Evolutionary conservation across 1,284 basidiomycete species (phyloP), one percentile per base, ranked within the genome.

Genomic region (Macrocybe sp.): DNA sequence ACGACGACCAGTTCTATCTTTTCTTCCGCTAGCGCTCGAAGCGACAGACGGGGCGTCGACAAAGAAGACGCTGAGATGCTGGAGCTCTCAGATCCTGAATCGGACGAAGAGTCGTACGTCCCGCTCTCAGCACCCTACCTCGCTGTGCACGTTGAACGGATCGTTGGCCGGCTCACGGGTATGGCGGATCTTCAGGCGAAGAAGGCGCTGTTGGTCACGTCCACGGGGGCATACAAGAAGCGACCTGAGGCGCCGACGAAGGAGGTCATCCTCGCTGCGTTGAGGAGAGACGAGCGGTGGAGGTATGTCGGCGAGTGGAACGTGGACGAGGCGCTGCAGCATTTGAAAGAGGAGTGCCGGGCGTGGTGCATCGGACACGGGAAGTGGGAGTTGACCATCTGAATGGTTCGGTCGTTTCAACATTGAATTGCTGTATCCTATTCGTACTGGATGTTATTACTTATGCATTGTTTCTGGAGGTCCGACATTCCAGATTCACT

Each of bases 221-320:
- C 22, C 22, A 4, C 22, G 22, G 22, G 22, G 22, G 22, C 4
- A 4, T 22, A 22, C 22, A 37, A 46, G 14, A 56, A 52, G 39
- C 54, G 47, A 29, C 41, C 43, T 34, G 36, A 22, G 51, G 50
- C 33, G 51, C 55, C 73, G 6, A 79, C 76, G 9, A 70, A 72
- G 43, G 70, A 70, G 22, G 76, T 75, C 7, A 69, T 89, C 12
- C 56, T 76, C 22, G 51, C 54, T 4, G 68, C 68, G 55, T 57
- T 85, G 53, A 66, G 64, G 37, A 66, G 60, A 38, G 84, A 89
- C 55, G 80, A 75, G 51, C 68, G 76, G 44, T 89, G 85, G 86
- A 70, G 67, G 49, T 69, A 70, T 52, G 62, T 89, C 6, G 79
- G 81, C 0, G 69, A 73, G 42, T 86, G 82, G 78, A 68, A 70